Evolutionary conservation across 345 rosid species (phyloP).

Genomic region (Cochlearia excelsa): DNA sequence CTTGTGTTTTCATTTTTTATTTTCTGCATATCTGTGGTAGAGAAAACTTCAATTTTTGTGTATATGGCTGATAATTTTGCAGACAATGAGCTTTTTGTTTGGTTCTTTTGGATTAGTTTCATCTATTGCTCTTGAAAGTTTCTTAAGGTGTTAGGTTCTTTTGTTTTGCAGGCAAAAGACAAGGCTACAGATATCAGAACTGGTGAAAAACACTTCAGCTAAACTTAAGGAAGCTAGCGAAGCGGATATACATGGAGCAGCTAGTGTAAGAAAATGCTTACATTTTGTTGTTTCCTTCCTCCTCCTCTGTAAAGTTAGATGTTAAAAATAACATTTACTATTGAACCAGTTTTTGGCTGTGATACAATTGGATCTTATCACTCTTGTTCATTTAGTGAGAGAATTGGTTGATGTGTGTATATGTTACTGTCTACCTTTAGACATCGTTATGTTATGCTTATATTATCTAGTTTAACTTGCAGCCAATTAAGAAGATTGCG

Average conservation of each 20-base stretch:
- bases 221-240: slow-evolving; percentile 71
- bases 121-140: background rate
- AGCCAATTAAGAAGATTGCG: slow-evolving; percentile 65
- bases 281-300: background rate
- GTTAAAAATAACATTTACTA: background rate
- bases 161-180: slow-evolving; percentile 51
- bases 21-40: background rate
- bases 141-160: background rate
- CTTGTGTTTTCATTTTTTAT: background rate
- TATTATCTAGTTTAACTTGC: slow-evolving; percentile 23
- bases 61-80: background rate
- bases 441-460: background rate
- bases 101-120: background rate
- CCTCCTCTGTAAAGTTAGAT: background rate
- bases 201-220: slow-evolving; percentile 66
- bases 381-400: background rate
- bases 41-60: slow-evolving; percentile 2
- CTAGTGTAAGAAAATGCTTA: slow-evolving; percentile 44
- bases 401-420: background rate
- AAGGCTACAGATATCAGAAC: slow-evolving; percentile 55
- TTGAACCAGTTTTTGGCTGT: background rate
- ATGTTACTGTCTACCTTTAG: background rate
- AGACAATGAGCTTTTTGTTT: background rate
- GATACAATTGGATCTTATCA: background rate
- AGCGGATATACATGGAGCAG: slow-evolving; percentile 47